Evolutionary conservation across 495 filamentous ascomycete species (phyloP).

Genomic region (Parathielavia hyrcaniae): DNA sequence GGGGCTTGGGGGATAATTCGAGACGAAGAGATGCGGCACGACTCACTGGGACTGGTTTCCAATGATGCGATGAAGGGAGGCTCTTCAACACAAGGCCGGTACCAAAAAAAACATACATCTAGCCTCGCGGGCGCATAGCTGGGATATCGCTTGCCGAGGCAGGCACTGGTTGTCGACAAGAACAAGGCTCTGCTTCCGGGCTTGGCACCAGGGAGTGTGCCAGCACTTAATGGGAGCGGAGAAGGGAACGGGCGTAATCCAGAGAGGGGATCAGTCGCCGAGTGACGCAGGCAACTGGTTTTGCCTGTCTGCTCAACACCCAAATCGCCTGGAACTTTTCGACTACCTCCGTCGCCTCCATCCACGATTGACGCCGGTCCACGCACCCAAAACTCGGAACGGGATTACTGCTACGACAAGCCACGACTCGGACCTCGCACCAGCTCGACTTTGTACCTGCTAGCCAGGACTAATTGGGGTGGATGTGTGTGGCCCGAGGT

Average conservation of each 20-base stretch:
- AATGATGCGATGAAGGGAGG: constrained; percentile 18
- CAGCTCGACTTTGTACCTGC: constrained; percentile 17
- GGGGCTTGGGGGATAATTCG: constrained; percentile 24
- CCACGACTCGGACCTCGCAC: constrained; percentile 1
- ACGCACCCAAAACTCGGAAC: constrained; percentile 7
- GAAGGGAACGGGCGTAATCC: constrained; percentile 3
- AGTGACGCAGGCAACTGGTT: constrained; percentile 15
- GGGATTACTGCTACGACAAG: constrained; percentile 25
- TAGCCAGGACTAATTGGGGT: constrained; percentile 17
- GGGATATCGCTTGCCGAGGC: constrained; percentile 36
- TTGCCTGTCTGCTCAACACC: constrained; percentile 7
- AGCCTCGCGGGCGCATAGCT: constrained; percentile 32
- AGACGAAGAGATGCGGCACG: constrained; percentile 23
- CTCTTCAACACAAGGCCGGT: constrained; percentile 21
- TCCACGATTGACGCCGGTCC: background rate
- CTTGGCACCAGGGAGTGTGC: background rate
- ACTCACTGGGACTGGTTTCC: constrained; percentile 26
- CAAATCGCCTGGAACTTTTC: background rate
- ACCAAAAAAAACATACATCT: constrained; percentile 29
- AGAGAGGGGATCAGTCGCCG: background rate
- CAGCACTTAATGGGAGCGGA: constrained; percentile 14
- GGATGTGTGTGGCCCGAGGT: background rate
- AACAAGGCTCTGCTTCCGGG: constrained; percentile 26
- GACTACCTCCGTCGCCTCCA: background rate
- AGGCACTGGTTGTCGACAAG: constrained; percentile 45